Percentiles rank a stretch among this genome's conserved stretches.
phyloP scores from a whole-genome alignment of 352 stramenopile species.

The Phytophthora uliginosa region DNA sequence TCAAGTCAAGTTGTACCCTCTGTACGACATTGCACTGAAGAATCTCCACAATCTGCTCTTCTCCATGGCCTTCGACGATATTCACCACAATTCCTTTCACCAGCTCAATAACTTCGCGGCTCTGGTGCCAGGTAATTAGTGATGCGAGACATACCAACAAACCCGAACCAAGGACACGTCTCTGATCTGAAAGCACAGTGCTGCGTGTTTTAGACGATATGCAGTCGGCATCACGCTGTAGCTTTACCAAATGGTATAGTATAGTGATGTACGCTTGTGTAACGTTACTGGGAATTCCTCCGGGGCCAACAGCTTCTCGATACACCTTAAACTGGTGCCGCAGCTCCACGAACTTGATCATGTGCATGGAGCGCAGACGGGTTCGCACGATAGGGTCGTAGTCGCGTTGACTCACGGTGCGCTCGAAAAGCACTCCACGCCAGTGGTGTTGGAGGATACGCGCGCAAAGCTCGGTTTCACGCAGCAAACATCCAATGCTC shows the following conservation, averaged over 20 bases:
- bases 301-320: slow-evolving; percentile 53
- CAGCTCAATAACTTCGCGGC: slow-evolving; percentile 51
- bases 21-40: slow-evolving; percentile 71
- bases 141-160: slow-evolving; percentile 62
- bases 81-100: slow-evolving; percentile 65
- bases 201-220: slow-evolving; percentile 33
- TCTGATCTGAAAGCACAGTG: slow-evolving; percentile 56
- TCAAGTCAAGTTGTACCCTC: slow-evolving; percentile 51
- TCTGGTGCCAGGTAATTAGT: slow-evolving; percentile 45
- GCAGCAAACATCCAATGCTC: slow-evolving; percentile 60
- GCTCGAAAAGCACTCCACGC: slow-evolving; percentile 71
- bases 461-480: slow-evolving; percentile 72
- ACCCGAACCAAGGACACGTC: slow-evolving; percentile 59
- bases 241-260: slow-evolving; percentile 61
- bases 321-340: slow-evolving; percentile 74
- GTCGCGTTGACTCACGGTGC: slow-evolving; percentile 52
- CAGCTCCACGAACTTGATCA: slow-evolving; percentile 80
- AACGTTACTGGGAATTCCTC: slow-evolving; percentile 53
- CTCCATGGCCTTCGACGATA: slow-evolving; percentile 46
- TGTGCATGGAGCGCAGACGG: slow-evolving; percentile 76
- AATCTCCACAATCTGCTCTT: slow-evolving; percentile 68
- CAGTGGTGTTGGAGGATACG: slow-evolving; percentile 85
- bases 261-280: slow-evolving; percentile 71
- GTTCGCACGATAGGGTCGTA: slow-evolving; percentile 59
- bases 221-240: slow-evolving; percentile 19